Conservation (phyloP, 192 early-diverging fungal species). For the Coemansia sp. region DNA sequence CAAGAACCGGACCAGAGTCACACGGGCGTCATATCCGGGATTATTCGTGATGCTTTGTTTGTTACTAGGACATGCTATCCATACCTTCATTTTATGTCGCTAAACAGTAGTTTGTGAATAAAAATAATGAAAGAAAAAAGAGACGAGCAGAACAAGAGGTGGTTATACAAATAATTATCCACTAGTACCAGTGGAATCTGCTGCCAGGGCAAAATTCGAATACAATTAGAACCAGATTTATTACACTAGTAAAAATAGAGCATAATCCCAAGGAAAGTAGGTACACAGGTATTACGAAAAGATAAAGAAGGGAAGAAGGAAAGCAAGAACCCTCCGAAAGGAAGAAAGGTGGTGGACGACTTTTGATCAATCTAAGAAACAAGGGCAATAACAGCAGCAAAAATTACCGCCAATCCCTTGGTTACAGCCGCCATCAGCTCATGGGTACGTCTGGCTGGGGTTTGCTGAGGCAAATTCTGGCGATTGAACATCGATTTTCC, state of each 20-base stretch:
- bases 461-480: no score
- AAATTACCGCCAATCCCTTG: not conserved
- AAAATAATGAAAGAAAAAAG: no score
- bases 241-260: not conserved
- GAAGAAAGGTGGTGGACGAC: not conserved
- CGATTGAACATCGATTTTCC: no score
- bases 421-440: no score
- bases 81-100: conserved; percentile 4
- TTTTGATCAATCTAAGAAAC: conserved; percentile 1
- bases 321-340: not conserved
- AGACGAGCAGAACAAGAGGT: no score
- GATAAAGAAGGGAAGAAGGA: not conserved
- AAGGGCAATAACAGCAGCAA: not conserved
- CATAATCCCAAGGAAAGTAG: not conserved
- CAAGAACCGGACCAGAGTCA: no score
- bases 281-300: not conserved
- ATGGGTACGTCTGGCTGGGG: no score
- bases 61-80: not conserved
- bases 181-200: not conserved
- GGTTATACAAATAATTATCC: not conserved
- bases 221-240: not conserved
- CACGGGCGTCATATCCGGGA: no score
- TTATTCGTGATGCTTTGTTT: no score
- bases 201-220: not conserved
- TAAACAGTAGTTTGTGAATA: not conserved